phyloP scores from a whole-genome alignment of 495 filamentous ascomycete species.

The Talaromyces stipitatus region DNA sequence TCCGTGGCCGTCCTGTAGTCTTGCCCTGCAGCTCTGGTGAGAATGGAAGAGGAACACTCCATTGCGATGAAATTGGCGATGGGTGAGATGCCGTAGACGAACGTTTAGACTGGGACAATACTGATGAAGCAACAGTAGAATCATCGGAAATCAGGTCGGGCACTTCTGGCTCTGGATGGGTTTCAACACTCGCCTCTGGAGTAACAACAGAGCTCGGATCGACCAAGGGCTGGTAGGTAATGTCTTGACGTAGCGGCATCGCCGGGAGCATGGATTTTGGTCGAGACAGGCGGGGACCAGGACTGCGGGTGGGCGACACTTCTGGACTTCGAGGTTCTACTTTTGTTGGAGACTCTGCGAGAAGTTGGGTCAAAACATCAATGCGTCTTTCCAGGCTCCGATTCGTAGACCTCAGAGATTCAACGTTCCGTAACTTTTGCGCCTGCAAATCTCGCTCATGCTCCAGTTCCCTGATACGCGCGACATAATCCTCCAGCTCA shows the following conservation, averaged over 20 bases:
- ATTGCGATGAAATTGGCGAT: conserved; percentile 6
- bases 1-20: conserved; percentile 4
- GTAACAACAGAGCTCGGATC: neutral
- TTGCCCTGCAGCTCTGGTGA: conserved; percentile 9
- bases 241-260: neutral
- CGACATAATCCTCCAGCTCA: conserved; percentile 5
- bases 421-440: conserved; percentile 10
- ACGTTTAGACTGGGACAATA: conserved; percentile 6
- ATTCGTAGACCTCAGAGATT: conserved; percentile 9
- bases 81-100: conserved; percentile 7
- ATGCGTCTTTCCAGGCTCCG: conserved; percentile 8
- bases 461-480: conserved; percentile 9
- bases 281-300: conserved; percentile 7
- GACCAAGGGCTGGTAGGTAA: neutral
- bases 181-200: neutral
- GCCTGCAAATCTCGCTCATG: conserved; percentile 9
- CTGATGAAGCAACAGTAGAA: conserved; percentile 5
- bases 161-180: neutral
- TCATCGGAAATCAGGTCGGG: conserved; percentile 5
- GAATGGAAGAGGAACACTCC: conserved; percentile 8
- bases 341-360: conserved; percentile 8
- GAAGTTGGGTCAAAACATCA: conserved; percentile 12
- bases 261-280: conserved; percentile 11
- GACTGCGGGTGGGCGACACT: conserved; percentile 5
- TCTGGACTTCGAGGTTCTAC: conserved; percentile 4